phyloP scores from a whole-genome alignment of 2,329 filamentous ascomycete genomes.

The Emmonsia crescens region DNA sequence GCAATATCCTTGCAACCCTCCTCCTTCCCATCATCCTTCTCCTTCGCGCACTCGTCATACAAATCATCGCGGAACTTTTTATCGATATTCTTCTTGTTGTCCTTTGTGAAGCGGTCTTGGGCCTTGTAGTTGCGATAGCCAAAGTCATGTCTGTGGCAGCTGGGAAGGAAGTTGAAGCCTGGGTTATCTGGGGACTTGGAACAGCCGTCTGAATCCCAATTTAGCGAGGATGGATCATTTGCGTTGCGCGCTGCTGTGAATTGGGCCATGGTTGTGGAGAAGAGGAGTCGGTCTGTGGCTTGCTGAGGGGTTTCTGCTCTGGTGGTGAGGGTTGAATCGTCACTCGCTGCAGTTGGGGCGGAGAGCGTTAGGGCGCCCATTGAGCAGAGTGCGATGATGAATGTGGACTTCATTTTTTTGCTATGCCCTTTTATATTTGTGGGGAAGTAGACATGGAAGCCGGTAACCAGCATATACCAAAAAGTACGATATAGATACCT shows the following conservation, averaged over 20 bases:
- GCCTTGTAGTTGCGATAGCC: conserved; percentile 44
- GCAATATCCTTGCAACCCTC: conserved; percentile 16
- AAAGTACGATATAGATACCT: background rate
- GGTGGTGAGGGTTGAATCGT: background rate
- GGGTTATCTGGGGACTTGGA: conserved; percentile 23
- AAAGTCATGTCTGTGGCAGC: conserved; percentile 48
- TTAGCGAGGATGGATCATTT: conserved; percentile 28
- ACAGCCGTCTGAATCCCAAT: conserved; percentile 31
- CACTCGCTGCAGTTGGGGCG: background rate
- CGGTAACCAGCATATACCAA: background rate
- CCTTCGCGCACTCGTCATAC: conserved; percentile 21
- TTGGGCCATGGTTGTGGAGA: conserved; percentile 30
- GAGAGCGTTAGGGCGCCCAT: background rate
- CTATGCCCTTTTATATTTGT: background rate
- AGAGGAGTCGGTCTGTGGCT: conserved; percentile 39
- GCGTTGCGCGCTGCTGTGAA: conserved; percentile 36
- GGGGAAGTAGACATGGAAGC: background rate
- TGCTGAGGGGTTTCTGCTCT: conserved; percentile 2
- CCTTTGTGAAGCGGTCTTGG: conserved; percentile 39
- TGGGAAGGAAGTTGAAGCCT: conserved; percentile 26
- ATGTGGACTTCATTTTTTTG: background rate
- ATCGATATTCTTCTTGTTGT: conserved; percentile 38
- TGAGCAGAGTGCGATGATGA: background rate
- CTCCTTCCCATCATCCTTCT: conserved; percentile 6
- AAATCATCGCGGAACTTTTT: conserved; percentile 37